A percentile compares a stretch with the other conserved stretches of the same genome.
phyloP scores from a whole-genome alignment of 1,284 basidiomycete species.

The Ganoderma lucidum region DNA sequence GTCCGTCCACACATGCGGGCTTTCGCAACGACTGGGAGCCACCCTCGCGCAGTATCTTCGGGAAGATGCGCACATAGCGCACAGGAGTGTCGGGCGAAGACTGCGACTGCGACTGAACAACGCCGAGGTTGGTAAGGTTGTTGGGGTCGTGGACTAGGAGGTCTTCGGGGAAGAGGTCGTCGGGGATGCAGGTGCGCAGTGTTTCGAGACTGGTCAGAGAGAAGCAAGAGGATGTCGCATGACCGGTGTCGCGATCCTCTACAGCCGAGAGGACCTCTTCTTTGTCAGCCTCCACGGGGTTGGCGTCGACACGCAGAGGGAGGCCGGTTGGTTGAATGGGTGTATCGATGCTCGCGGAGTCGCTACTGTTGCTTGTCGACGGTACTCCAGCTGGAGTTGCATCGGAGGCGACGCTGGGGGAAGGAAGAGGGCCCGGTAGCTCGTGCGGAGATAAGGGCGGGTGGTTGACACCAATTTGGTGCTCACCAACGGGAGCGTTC shows the following conservation, averaged over 20 bases:
- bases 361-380: not conserved
- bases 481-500: not conserved
- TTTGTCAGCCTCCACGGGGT: too few relatives aligned
- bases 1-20: not conserved
- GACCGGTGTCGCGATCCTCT: not conserved
- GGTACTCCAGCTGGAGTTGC: not conserved
- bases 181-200: slow-evolving; percentile 40
- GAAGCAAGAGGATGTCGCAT: slow-evolving; percentile 3
- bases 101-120: not conserved
- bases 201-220: slow-evolving; percentile 24
- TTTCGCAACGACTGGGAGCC: not conserved
- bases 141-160: slow-evolving; percentile 41
- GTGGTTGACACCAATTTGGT: not conserved
- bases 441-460: not conserved
- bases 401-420: not conserved
- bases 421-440: not conserved
- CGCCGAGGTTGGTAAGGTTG: slow-evolving; percentile 6
- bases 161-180: slow-evolving; percentile 39
- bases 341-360: too few relatives aligned
- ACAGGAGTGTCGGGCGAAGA: not conserved
- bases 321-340: too few relatives aligned
- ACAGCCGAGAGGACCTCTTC: too few relatives aligned
- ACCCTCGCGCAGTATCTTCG: slow-evolving; percentile 5
- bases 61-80: slow-evolving; percentile 36
- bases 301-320: too few relatives aligned